Evolutionary conservation across 495 filamentous ascomycete species (phyloP), one percentile per base, ranked within the genome.

Genomic region (Chaetomium cochliodes): DNA sequence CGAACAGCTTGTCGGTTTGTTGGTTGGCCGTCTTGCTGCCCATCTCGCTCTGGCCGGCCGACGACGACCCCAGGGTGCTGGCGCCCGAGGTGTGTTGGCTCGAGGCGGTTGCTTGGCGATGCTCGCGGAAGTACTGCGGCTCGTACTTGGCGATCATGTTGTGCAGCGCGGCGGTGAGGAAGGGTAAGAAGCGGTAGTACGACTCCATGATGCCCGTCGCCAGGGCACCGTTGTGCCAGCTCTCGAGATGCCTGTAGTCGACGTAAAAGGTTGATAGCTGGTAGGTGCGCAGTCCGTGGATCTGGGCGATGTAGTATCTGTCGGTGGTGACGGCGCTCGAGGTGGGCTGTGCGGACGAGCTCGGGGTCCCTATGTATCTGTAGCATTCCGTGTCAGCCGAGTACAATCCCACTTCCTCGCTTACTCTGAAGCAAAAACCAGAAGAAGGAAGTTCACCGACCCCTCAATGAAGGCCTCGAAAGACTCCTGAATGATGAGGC

Each of bases 281-380:
- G 75, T 91, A 92, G 61, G 86, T 87, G 23, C 84, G 82, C 84
- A 99, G 87, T 61, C 91, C 92, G 70, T 96, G 90, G 62, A 99
- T 94, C 73, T 97, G 96, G 20, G 92, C 92, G 68, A 99, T 85
- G 76, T 99, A 99, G 81, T 97, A 97, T 73, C 92, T 94, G 74
- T 96, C 90, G 23, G 89, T 94, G 25, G 87, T 88, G 23, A 86
- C 75, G 33, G 87, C 87, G 70, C 88, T 90, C 25, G 92, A 93
- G 0, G 87, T 83, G 1, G 90, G 90, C 13, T 89, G 87, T 15
- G 83, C 86, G 13, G 92, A 92, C 6, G 87, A 81, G 5, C 82
- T 80, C 5, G 89, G 87, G 26, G 94, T 90, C 69, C 97, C 92
- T 28, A 88, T 81, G 73, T 85, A 93, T 60, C 89, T 92, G 65